Percentiles rank a stretch among this genome's conserved stretches.
These are phyloP conservation scores for Apiospora arundinis DNA, from an alignment of 2,329 filamentous ascomycete genomes.

Conservation along the genomic window DNA sequence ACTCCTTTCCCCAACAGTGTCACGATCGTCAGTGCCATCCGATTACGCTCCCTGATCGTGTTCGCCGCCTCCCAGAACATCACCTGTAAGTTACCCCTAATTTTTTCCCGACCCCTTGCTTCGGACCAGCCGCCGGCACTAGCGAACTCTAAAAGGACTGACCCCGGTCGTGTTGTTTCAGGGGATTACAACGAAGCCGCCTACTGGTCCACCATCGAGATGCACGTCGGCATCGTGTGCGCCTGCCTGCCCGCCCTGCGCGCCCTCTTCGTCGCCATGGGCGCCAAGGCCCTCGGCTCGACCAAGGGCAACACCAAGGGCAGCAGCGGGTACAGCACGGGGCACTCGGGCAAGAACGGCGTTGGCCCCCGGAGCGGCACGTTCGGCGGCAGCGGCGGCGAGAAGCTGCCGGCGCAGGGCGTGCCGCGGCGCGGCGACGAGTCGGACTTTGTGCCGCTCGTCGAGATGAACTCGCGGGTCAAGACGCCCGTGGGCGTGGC, in stretches of 20 bases:
- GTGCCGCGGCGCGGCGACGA: conserved; percentile 28
- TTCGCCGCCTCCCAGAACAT: conserved; percentile 49
- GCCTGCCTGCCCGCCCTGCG: conserved; percentile 48
- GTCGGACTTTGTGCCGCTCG: conserved; percentile 30
- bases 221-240: conserved; percentile 51
- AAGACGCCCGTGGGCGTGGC: conserved; percentile 15
- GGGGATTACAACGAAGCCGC: conserved; percentile 45
- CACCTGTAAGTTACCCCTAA: conserved; percentile 34
- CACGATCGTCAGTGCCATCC: conserved; percentile 51
- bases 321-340: conserved; percentile 20
- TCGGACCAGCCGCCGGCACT: too few species aligned
- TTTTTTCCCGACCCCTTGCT: neutral
- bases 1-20: conserved; percentile 39
- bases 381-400: conserved; percentile 1
- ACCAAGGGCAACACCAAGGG: conserved; percentile 23
- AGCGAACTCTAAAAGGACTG: neutral
- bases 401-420: conserved; percentile 14
- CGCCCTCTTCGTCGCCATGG: conserved; percentile 32
- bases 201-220: conserved; percentile 50
- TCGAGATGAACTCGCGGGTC: conserved; percentile 23
- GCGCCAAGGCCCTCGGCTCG: conserved; percentile 26
- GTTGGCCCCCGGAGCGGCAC: neutral
- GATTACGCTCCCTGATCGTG: conserved; percentile 48
- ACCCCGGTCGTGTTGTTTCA: neutral
- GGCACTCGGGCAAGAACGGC: neutral